A percentile compares a stretch with the other conserved stretches of the same genome.
phyloP scores from a whole-genome alignment of 352 stramenopile genomes.

The Plasmopara viticola region DNA sequence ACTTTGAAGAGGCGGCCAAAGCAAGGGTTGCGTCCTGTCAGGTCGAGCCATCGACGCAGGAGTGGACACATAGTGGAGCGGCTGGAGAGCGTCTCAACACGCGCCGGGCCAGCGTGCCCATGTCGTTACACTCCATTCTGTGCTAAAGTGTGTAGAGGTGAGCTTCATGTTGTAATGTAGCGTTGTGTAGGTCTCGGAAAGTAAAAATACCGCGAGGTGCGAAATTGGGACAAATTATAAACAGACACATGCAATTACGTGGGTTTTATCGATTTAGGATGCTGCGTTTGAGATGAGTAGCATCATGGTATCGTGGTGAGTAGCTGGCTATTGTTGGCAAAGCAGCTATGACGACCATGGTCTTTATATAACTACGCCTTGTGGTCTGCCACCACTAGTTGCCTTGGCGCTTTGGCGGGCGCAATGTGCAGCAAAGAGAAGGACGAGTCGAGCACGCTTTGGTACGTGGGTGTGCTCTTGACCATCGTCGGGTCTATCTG shows the following conservation, averaged over 20 bases:
- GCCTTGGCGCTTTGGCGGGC: background rate
- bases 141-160: constrained; percentile 30
- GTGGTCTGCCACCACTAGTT: background rate
- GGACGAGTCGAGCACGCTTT: constrained; percentile 25
- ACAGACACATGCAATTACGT: no score
- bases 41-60: constrained; percentile 3
- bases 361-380: constrained; percentile 12
- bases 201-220: background rate
- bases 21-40: no score
- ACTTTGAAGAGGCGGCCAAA: constrained; percentile 38
- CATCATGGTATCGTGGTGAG: no score
- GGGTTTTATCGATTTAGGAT: no score
- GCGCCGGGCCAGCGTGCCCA: constrained; percentile 30
- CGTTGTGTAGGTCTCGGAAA: background rate
- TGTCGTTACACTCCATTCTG: constrained; percentile 72
- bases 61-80: constrained; percentile 7
- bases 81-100: constrained; percentile 30
- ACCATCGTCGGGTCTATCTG: constrained; percentile 59
- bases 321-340: constrained; percentile 8
- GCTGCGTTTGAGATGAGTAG: no score
- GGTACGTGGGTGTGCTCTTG: constrained; percentile 78
- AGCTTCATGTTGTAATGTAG: constrained; percentile 14
- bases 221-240: no score
- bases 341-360: constrained; percentile 4
- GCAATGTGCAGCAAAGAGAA: constrained; percentile 20